Evolutionary conservation across 306 rosid genomes (phyloP).

Genomic region (Sicyos baderoa): DNA sequence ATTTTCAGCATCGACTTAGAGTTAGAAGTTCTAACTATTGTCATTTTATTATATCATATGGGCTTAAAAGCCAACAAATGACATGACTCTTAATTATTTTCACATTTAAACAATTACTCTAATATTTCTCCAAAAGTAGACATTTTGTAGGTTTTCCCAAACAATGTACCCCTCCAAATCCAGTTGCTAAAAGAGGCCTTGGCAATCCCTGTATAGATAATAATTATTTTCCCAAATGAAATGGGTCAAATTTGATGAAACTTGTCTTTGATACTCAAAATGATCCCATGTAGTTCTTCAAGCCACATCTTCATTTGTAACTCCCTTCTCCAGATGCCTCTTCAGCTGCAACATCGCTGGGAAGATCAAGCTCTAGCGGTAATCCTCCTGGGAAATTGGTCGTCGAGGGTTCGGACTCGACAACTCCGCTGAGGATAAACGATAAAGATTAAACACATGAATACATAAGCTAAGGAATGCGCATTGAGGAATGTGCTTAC

Average conservation of each 20-base stretch:
- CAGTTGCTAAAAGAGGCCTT: background rate
- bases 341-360: constrained; percentile 32
- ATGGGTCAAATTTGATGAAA: too few relatives aligned
- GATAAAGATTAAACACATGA: background rate
- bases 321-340: constrained; percentile 33
- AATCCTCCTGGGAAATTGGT: constrained; percentile 70
- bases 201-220: background rate
- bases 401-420: constrained; percentile 46
- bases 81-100: too few relatives aligned
- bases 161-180: too few relatives aligned
- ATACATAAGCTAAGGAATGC: background rate
- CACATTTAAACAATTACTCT: too few relatives aligned
- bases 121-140: too few relatives aligned
- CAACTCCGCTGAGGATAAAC: constrained; percentile 37
- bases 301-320: constrained; percentile 22
- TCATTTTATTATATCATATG: too few relatives aligned
- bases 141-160: too few relatives aligned
- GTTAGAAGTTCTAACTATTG: too few relatives aligned
- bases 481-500: constrained; percentile 34
- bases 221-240: too few relatives aligned
- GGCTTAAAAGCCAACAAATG: too few relatives aligned
- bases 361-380: constrained; percentile 56
- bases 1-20: too few relatives aligned
- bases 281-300: background rate
- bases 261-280: too few relatives aligned